A percentile compares a stretch with the other conserved stretches of the same genome.
Evolutionary conservation across 2,329 filamentous ascomycete species (phyloP).

Genomic region (Phialophora tarda): DNA sequence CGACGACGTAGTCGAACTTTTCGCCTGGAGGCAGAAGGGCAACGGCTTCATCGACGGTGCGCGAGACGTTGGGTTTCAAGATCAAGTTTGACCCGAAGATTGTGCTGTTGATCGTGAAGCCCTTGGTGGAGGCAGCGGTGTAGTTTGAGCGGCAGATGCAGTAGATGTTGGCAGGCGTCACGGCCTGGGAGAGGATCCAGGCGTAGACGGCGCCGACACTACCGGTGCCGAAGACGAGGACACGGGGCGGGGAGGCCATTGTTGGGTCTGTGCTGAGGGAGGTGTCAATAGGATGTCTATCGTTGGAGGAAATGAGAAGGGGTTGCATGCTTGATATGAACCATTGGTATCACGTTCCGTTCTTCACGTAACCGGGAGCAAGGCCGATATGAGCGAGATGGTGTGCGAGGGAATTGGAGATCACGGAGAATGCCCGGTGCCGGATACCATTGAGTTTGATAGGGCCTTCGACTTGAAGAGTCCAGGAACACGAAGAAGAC

Average conservation of each 20-base stretch:
- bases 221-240: slow-evolving; percentile 45
- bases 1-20: slow-evolving; percentile 55
- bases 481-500: not conserved
- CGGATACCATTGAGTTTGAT: not conserved
- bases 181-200: slow-evolving; percentile 42
- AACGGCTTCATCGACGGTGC: slow-evolving; percentile 37
- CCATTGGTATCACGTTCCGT: not conserved
- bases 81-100: slow-evolving; percentile 39
- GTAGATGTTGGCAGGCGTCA: slow-evolving; percentile 39
- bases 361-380: not conserved
- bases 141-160: slow-evolving; percentile 47
- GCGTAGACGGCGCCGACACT: slow-evolving; percentile 44
- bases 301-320: not conserved
- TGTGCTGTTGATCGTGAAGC: slow-evolving; percentile 42
- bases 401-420: slow-evolving; percentile 1
- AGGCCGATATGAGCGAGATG: slow-evolving; percentile 8
- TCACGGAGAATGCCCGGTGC: not conserved
- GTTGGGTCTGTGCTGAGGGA: slow-evolving; percentile 6
- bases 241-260: slow-evolving; percentile 36
- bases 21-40: slow-evolving; percentile 18
- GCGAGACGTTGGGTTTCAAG: slow-evolving; percentile 39
- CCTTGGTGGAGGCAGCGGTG: slow-evolving; percentile 38
- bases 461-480: not conserved
- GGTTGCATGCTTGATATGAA: not conserved
- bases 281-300: not conserved